Evolutionary conservation across 1,284 basidiomycete genomes (phyloP), one percentile per base, ranked within the genome.

Genomic region (Golubevia pallescens): DNA sequence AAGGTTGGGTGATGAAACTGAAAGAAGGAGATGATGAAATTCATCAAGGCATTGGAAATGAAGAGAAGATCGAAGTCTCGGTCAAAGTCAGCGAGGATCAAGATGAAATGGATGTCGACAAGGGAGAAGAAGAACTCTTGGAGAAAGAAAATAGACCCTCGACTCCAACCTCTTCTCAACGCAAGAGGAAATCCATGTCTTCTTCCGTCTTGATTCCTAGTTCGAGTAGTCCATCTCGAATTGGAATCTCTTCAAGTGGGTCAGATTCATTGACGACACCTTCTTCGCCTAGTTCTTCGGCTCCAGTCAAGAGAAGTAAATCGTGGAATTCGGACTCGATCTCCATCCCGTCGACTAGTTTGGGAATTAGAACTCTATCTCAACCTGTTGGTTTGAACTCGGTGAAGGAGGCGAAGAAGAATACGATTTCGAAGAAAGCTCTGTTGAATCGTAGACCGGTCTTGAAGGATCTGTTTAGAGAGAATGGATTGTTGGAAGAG

Each of bases 1-100:
- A 54, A 2, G 58, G 59, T n/a, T 67, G 67, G 42, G 52, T 66
- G n/a, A 13, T 57, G 42, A n/a, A 24, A 8, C 48, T 67, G 55
- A 60, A 63, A 16, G 55, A 57, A 32, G 58, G 60, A 23, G 62
- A 66, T 42, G 95, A n/a, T n/a, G n/a, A n/a, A n/a, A 23, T 60
- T 23, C 58, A 60, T 7, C n/a, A 34, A 38, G 38, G 24, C 16
- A 54, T 54, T 28, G 24, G 42, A 23, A 42, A n/a, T 20, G 32
- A 7, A 28, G 66, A 61, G 57, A 70, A 70, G 2, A 61, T 63
- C 1, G 65, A 63, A 3, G 68, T 51, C 8, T 63, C 38, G 14
- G 6, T 53, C 10, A 57, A 42, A 5, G 21, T 60, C 28, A 62
- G 60, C 8, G 56, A n/a, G 20, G 62, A 21, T 8, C 61, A 64